Conservation (phyloP, 106 monocot genomes). For the Allium fistulosum region DNA sequence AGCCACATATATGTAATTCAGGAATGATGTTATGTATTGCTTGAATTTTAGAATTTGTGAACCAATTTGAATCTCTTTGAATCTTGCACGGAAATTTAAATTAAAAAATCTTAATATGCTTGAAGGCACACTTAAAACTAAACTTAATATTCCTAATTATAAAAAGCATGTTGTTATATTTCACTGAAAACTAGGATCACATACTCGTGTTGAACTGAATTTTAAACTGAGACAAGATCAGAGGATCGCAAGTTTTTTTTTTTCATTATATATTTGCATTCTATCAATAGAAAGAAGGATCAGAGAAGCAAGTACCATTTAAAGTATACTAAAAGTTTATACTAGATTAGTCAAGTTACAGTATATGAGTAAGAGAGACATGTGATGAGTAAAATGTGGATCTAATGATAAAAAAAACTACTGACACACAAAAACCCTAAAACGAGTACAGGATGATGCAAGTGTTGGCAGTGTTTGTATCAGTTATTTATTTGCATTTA, state of each 20-base stretch:
- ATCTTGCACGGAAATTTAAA: background rate
- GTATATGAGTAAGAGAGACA: background rate
- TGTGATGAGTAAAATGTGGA: constrained; percentile 4
- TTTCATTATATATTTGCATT: background rate
- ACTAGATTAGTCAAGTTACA: background rate
- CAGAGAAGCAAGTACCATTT: background rate
- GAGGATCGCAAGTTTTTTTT: background rate
- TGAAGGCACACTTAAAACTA: background rate
- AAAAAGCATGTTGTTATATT: background rate
- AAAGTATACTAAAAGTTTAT: background rate
- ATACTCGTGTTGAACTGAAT: background rate
- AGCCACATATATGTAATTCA: background rate
- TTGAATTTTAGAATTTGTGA: too few relatives aligned
- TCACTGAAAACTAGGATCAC: constrained; percentile 1
- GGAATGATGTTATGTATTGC: background rate
- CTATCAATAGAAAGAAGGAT: background rate
- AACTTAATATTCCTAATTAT: background rate
- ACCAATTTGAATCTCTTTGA: background rate
- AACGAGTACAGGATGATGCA: background rate
- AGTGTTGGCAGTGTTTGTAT: background rate
- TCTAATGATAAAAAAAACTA: background rate
- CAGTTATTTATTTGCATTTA: too few relatives aligned
- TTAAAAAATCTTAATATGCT: background rate
- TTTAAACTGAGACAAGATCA: background rate
- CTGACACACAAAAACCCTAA: background rate